Evolutionary conservation across 2,329 filamentous ascomycete genomes (phyloP), one percentile per base, ranked within the genome.

Genomic region (Fonsecaea pedrosoi): DNA sequence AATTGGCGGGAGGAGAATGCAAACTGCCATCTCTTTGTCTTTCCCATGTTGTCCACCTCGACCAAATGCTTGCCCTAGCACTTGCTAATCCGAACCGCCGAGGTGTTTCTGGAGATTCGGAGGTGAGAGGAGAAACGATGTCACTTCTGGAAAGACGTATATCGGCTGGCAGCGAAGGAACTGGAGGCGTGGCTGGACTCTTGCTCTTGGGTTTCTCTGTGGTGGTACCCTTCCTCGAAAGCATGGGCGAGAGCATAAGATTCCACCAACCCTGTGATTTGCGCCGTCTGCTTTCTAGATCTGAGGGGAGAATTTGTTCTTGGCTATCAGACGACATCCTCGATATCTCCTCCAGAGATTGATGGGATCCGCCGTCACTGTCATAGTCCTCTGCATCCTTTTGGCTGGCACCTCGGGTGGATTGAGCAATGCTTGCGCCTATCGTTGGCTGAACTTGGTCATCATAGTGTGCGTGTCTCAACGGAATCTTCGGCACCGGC

Each of bases 261-360:
- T 78, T 83, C 82, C 82, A 84, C 82, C 82, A 84, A 18, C 82
- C 82, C 64, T 82, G 79, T 0, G 82, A 83, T 32, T 78, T 74
- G 35, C 76, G 82, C 55, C 78, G 75, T 48, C 74, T 77, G 4
- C 13, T 69, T n/a, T 71, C 66, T 13, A 37, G 30, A 15, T 66
- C 66, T 15, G 71, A 7, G 72, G 73, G 40, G 72, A 78, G 69
- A 3, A 76, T 75, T n/a, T 71, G 71, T 37, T 75, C 69, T 54
- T 71, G 70, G 53, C 73, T 76, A 53, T 77, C 77, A 35, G 74
- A 72, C 18, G 75, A 78, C 30, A 42, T 37, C 59, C 68, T 64
- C 12, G 45, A 25, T 8, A 45, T 25, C n/a, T 58, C 58, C 10
- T 62, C 60, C 10, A 21, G 13, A n/a, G 37, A 53, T 15, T 59